These are phyloP conservation scores for Eucalyptus tenuipes DNA, from an alignment of 345 rosid species.

Conservation along the genomic window DNA sequence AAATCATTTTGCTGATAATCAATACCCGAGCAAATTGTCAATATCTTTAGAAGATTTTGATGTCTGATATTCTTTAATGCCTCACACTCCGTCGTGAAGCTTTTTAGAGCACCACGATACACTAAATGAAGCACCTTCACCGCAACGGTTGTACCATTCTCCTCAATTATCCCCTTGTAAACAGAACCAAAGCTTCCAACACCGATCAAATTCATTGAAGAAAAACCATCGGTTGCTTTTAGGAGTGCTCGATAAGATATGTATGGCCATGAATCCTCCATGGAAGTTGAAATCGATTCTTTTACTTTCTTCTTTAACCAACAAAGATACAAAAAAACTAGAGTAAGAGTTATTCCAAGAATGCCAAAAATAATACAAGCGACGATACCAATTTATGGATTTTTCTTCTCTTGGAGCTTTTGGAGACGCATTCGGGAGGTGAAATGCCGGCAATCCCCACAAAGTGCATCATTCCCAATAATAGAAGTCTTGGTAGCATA, in stretches of 20 bases:
- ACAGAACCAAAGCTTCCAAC: neutral
- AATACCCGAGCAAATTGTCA: neutral
- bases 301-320: neutral
- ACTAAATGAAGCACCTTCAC: neutral
- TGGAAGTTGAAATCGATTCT: neutral
- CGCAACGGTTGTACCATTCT: rapidly evolving
- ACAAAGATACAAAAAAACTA: too few species aligned
- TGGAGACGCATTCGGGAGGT: neutral
- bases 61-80: neutral
- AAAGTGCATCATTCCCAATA: neutral
- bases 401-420: neutral
- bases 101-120: neutral
- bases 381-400: neutral
- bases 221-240: neutral
- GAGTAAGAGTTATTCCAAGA: neutral
- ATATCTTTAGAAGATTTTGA: neutral
- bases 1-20: neutral
- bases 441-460: neutral
- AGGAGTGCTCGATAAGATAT: neutral
- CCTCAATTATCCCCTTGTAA: neutral
- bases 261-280: neutral
- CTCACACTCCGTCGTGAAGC: neutral
- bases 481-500: neutral
- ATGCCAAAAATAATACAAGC: neutral
- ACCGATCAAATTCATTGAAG: neutral